Conservation (phyloP, 2,329 filamentous ascomycete genomes). For the Alternaria sp. region DNA sequence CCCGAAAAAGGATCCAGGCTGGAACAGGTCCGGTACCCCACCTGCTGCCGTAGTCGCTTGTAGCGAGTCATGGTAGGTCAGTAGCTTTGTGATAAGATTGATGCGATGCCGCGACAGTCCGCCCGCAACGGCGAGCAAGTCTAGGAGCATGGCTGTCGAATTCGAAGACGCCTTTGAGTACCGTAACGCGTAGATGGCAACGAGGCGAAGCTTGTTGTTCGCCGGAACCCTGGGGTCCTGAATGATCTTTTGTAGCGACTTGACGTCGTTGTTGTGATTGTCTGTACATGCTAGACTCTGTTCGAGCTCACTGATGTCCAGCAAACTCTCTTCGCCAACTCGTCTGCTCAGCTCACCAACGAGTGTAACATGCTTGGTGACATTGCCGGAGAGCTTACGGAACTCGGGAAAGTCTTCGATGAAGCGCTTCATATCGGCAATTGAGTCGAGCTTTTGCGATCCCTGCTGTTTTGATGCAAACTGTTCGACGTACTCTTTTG, state of each 20-base stretch:
- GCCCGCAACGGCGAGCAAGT: conserved; percentile 85
- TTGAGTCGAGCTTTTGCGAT: conserved; percentile 94
- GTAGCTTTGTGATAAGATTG: conserved; percentile 80
- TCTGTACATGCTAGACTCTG: conserved; percentile 97
- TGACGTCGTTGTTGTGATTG: conserved; percentile 90
- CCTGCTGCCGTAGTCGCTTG: conserved; percentile 76
- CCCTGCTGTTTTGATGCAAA: conserved; percentile 98
- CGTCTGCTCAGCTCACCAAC: conserved; percentile 91
- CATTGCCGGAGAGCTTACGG: conserved; percentile 93
- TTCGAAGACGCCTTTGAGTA: conserved; percentile 89
- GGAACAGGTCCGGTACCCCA: conserved; percentile 90
- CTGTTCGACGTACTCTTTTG: conserved; percentile 98
- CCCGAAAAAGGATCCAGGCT: conserved; percentile 85
- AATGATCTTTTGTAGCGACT: conserved; percentile 87
- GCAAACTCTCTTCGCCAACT: conserved; percentile 82
- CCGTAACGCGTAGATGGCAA: conserved; percentile 92
- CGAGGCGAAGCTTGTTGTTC: conserved; percentile 86
- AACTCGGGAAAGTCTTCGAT: conserved; percentile 99
- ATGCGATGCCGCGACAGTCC: conserved; percentile 78
- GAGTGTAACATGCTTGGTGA: conserved; percentile 96
- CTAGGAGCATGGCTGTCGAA: conserved; percentile 82
- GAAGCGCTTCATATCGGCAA: conserved; percentile 98
- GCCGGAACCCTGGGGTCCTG: conserved; percentile 78
- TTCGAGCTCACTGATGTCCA: conserved; percentile 97
- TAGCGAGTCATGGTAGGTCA: conserved; percentile 86